Evolutionary conservation across 495 filamentous ascomycete genomes (phyloP), one percentile per base, ranked within the genome.

Genomic region (Clohesyomyces aquaticus): DNA sequence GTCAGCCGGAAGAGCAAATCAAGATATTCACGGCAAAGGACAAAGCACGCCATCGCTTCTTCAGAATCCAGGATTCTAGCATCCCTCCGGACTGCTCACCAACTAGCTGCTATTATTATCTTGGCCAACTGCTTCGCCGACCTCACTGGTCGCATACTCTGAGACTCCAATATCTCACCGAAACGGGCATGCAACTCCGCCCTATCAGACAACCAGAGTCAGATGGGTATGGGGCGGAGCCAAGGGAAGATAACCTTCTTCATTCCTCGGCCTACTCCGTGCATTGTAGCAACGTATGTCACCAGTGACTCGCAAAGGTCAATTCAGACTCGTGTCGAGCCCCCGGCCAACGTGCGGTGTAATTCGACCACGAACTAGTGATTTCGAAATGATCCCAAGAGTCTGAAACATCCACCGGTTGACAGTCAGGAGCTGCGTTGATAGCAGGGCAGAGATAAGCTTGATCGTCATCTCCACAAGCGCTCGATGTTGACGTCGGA

Each of bases 201-300:
- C 55, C 60, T 63, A 56, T 63, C 60, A 56, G 21, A 55, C 51
- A 42, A n/a, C 41, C 50, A 62, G 50, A 22, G 49, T 45, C 59
- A 22, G 27, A 45, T 4, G 19, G 28, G 6, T 43, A 45, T 22
- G 28, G 35, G 46, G 27, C 46, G 52, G 25, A 52, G 49, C 14
- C 41, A 21, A 38, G 32, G n/a, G 32, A 38, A 14, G 32, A 38
- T 38, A 14, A 38, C 29, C 25, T 27, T 50, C 49, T 10, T 41
- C 35, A 28, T 45, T 35, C 19, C 38, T 46, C 2, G 4, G 22
- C 19, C 21, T 57, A 18, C 11, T 29, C 38, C 42, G 35, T 23
- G 22, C 49, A 41, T 28, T 50, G 58, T 43, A 60, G 54, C 58
- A 12, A 47, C 46, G 26, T 4, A 25, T 21, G 26, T 48, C 29